phyloP scores from a whole-genome alignment of 768 basidiomycete genomes.

The Lentinula aciculospora region DNA sequence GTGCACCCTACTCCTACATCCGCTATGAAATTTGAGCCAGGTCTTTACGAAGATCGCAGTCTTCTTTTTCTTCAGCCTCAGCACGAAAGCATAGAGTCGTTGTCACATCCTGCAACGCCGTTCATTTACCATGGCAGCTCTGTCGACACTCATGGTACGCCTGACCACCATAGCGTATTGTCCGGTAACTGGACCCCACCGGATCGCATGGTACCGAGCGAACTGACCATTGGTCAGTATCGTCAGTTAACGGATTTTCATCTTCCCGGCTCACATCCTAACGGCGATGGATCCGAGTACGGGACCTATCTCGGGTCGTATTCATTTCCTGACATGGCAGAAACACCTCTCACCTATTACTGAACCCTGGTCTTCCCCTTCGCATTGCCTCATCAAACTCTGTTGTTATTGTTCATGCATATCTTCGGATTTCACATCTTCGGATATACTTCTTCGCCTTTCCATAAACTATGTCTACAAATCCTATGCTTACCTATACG shows the following conservation, averaged over 20 bases:
- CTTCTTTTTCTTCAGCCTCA: slow-evolving; percentile 4
- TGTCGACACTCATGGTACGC: background rate
- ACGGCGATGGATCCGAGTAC: background rate
- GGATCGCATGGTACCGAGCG: background rate
- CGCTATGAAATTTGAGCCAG: slow-evolving; percentile 1
- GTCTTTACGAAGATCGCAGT: background rate
- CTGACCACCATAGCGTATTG: background rate
- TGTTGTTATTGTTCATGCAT: background rate
- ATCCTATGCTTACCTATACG: background rate
- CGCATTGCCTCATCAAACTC: background rate
- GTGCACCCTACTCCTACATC: background rate
- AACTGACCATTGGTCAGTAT: background rate
- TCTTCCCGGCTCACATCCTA: background rate
- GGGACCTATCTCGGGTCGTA: background rate
- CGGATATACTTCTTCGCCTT: background rate
- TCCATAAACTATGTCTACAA: background rate
- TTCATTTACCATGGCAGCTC: background rate
- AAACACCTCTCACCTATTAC: background rate
- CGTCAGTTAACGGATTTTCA: background rate
- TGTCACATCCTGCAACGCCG: background rate
- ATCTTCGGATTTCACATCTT: background rate
- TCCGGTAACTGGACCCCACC: background rate
- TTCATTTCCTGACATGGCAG: background rate
- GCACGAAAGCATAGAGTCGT: background rate
- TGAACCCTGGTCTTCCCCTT: background rate